Evolutionary conservation across 805 yeast species (phyloP).

Genomic region (Lachancea lanzarotensis): DNA sequence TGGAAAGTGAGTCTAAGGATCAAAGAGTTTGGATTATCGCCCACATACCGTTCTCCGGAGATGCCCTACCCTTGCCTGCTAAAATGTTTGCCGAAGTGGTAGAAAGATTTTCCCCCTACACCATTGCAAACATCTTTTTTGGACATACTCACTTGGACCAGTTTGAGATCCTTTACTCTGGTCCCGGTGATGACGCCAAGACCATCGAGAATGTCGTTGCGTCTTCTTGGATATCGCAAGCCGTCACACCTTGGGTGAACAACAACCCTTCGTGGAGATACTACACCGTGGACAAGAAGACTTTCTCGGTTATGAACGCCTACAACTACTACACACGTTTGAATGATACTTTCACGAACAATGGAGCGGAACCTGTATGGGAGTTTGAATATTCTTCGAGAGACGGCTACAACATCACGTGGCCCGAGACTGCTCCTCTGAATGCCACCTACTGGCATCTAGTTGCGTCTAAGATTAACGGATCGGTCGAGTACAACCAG

Average conservation of each 20-base stretch:
- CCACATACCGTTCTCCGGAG: constrained; percentile 58
- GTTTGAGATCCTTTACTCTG: constrained; percentile 51
- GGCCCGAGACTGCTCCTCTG: constrained; percentile 57
- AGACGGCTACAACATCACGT: constrained; percentile 43
- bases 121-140: constrained; percentile 61
- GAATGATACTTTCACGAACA: constrained; percentile 48
- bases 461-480: constrained; percentile 42
- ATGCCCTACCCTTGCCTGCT: constrained; percentile 57
- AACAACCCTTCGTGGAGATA: constrained; percentile 70
- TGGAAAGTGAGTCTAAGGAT: constrained; percentile 49
- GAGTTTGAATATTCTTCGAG: constrained; percentile 58
- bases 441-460: constrained; percentile 65
- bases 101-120: constrained; percentile 60
- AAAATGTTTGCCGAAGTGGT: constrained; percentile 49
- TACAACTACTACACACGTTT: constrained; percentile 54
- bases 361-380: constrained; percentile 58
- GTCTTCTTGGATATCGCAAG: constrained; percentile 60
- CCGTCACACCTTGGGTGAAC: constrained; percentile 54
- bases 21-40: constrained; percentile 71
- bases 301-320: constrained; percentile 56
- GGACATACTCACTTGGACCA: constrained; percentile 71
- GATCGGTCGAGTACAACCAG: constrained; percentile 42
- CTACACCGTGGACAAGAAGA: constrained; percentile 55
- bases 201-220: constrained; percentile 42
- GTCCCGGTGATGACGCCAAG: constrained; percentile 37